phyloP scores from a whole-genome alignment of 2,329 filamentous ascomycete genomes.

The Neurospora sp. region DNA sequence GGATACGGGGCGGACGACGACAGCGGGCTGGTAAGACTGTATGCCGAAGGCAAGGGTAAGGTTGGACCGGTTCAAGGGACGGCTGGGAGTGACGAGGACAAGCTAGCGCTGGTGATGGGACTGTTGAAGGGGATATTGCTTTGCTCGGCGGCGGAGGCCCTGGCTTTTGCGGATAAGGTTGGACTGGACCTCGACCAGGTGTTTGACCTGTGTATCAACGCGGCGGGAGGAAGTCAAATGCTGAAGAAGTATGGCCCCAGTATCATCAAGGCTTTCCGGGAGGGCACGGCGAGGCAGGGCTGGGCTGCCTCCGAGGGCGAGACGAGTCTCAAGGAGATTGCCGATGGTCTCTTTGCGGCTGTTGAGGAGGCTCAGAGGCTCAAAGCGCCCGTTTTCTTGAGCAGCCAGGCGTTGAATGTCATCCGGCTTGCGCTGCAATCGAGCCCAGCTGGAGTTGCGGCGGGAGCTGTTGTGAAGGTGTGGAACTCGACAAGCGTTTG shows the following conservation, averaged over 20 bases:
- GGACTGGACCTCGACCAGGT: conserved; percentile 36
- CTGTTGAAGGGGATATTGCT: conserved; percentile 35
- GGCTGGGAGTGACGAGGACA: conserved; percentile 25
- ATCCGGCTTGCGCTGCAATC: conserved; percentile 22
- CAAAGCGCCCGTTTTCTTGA: conserved; percentile 31
- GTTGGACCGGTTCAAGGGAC: conserved; percentile 21
- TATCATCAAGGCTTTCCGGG: conserved; percentile 28
- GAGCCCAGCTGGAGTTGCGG: conserved; percentile 10
- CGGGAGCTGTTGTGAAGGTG: conserved; percentile 18
- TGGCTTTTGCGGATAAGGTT: conserved; percentile 31
- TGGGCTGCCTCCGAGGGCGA: conserved; percentile 11
- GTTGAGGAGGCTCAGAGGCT: conserved; percentile 33
- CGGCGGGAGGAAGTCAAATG: conserved; percentile 33
- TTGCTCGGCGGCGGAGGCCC: conserved; percentile 31
- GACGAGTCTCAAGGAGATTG: conserved; percentile 22
- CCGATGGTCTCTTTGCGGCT: conserved; percentile 25
- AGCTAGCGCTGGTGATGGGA: conserved; percentile 27
- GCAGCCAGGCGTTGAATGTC: conserved; percentile 29
- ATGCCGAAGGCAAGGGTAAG: conserved; percentile 28
- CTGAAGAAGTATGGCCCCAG: conserved; percentile 27
- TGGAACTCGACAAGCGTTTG: conserved; percentile 10
- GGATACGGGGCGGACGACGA: conserved; percentile 42
- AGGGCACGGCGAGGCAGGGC: conserved; percentile 15
- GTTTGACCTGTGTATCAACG: conserved; percentile 34
- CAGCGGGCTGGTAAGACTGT: conserved; percentile 32